Evolutionary conservation across 805 yeast genomes (phyloP).

Genomic region (Myxozyma vanderwaltii): DNA sequence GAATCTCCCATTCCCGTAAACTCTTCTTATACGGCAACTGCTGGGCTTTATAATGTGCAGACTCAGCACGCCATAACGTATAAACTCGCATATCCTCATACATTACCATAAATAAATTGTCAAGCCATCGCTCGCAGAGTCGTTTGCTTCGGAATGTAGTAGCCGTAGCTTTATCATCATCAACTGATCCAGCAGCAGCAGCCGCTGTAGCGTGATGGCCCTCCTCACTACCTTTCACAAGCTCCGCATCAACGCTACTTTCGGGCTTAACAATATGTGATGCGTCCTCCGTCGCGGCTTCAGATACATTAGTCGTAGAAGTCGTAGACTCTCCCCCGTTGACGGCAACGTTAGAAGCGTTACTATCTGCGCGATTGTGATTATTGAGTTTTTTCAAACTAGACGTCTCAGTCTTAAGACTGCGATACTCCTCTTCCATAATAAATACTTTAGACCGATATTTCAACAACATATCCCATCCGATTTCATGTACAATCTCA

Average conservation of each 20-base stretch:
- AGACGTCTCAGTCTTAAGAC: constrained; percentile 36
- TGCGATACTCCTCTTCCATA: constrained; percentile 72
- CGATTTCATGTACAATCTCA: constrained; percentile 63
- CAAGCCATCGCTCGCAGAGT: constrained; percentile 78
- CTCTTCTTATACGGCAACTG: constrained; percentile 75
- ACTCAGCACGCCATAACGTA: constrained; percentile 92
- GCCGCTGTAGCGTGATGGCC: constrained; percentile 15
- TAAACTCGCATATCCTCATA: constrained; percentile 71
- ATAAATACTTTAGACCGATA: constrained; percentile 72
- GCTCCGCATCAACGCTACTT: constrained; percentile 33
- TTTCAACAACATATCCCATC: constrained; percentile 78
- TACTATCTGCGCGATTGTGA: constrained; percentile 29
- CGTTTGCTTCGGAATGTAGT: constrained; percentile 49
- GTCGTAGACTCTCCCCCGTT: constrained; percentile 23
- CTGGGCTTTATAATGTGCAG: constrained; percentile 84
- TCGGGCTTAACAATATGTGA: constrained; percentile 33
- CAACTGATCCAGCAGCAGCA: constrained; percentile 5
- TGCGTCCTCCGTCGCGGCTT: constrained; percentile 31
- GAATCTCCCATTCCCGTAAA: constrained; percentile 87
- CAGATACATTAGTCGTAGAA: constrained; percentile 19
- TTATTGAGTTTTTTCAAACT: constrained; percentile 15
- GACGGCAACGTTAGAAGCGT: constrained; percentile 30
- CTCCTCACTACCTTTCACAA: constrained; percentile 32
- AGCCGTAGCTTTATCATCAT: constrained; percentile 4
- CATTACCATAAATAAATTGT: constrained; percentile 66